Evolutionary conservation across 768 basidiomycete genomes (phyloP), one percentile per base, ranked within the genome.

Genomic region (Multifurca ochricompacta): DNA sequence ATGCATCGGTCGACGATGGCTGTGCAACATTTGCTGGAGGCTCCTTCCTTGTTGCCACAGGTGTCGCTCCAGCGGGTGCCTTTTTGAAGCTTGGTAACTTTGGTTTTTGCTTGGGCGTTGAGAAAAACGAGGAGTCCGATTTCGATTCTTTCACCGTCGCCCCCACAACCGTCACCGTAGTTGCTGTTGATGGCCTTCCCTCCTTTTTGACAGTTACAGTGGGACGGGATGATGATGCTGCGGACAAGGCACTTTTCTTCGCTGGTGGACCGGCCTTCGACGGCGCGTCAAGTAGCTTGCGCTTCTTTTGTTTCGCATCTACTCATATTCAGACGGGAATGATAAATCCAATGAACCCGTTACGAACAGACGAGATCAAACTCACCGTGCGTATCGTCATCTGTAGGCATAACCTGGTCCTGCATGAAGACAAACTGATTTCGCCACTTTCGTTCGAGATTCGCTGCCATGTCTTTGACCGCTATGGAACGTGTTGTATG

Each of bases 401-500:
- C 67, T 27, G 45, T 61, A 28, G 62, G 59, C 60, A 66, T 77
- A 73, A 66, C 54, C 65, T 74, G 72, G 68, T 70, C 65, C 74
- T 79, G 62, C 63, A 59, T 63, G 64, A 63, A 67, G 64, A 66
- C 72, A 65, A 85, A 73, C 68, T 87, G 71, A 58, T 73, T 72
- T 54, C 86, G 81, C 90, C 89, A 91, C 73, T 82, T 82, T 64
- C 80, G 80, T 71, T 89, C 87, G 73, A 91, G 75, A 74, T 88
- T 90, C 67, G 80, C 80, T 64, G 89, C 89, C 86, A 91, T 88
- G 74, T 91, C 89, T 83, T 90, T 87, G 84, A 89, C 80, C 73
- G 89, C 89, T 91, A 76, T 69, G 69, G 67, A 70, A 59, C 69
- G 70, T 70, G 64, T 68, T 64, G 35, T 67, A 73, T 71, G 72